Percentiles rank a stretch among this genome's conserved stretches.
Evolutionary conservation across 139 green algal genomes (phyloP).

Genomic region (Micromonas commoda): DNA sequence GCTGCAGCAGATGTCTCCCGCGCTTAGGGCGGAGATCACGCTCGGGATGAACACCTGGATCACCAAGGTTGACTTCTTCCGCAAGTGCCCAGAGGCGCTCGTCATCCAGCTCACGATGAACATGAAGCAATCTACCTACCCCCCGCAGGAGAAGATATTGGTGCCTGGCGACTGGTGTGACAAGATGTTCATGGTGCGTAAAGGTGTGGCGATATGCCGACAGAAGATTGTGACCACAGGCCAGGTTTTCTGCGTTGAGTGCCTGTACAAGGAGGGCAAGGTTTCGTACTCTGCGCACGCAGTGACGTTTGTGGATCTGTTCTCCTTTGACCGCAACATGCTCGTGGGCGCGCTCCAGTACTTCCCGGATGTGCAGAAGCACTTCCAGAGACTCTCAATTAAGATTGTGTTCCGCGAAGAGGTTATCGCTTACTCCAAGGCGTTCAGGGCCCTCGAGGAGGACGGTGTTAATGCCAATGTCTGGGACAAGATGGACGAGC

Average conservation of each 20-base stretch:
- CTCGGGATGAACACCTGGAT: conserved; percentile 28
- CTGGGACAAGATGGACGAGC: neutral
- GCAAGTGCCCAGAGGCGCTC: conserved; percentile 9
- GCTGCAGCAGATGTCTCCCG: conserved; percentile 7
- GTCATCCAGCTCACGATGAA: conserved; percentile 10
- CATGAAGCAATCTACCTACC: conserved; percentile 21
- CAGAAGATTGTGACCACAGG: conserved; percentile 15
- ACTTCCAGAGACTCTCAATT: neutral
- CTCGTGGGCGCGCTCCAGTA: neutral
- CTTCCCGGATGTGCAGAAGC: neutral
- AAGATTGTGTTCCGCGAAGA: neutral
- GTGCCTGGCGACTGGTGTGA: neutral
- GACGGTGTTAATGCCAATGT: neutral
- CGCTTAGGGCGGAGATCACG: conserved; percentile 14
- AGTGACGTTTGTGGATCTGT: conserved; percentile 18
- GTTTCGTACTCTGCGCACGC: neutral
- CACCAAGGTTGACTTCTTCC: conserved; percentile 20
- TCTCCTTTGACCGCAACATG: neutral
- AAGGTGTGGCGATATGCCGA: neutral
- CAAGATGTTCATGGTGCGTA: conserved; percentile 17
- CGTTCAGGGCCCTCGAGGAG: neutral
- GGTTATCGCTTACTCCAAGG: conserved; percentile 8
- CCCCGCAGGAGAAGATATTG: conserved; percentile 23
- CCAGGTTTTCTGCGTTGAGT: neutral
- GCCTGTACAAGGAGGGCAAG: neutral